A percentile compares a stretch with the other conserved stretches of the same genome.
Evolutionary conservation across 441 rosid species (phyloP).

Genomic region (Erodium texanum): DNA sequence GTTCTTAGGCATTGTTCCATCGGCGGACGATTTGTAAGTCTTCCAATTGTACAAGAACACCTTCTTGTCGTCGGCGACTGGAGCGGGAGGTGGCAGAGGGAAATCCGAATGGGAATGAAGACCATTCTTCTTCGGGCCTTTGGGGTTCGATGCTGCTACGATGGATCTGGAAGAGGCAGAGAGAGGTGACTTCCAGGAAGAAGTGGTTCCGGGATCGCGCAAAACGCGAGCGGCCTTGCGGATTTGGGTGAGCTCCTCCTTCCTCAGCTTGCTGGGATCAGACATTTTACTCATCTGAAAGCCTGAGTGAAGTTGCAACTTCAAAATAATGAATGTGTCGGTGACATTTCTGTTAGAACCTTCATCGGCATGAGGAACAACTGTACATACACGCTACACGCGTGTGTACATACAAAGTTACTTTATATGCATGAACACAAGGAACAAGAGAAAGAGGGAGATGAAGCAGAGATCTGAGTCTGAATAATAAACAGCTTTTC

Average conservation of each 20-base stretch:
- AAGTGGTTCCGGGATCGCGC: conserved; percentile 87
- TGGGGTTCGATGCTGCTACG: conserved; percentile 4
- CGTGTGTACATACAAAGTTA: no score
- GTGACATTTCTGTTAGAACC: background rate
- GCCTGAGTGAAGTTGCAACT: background rate
- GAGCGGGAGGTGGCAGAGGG: conserved; percentile 25
- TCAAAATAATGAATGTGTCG: background rate
- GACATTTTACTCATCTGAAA: conserved; percentile 26
- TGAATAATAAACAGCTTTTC: no score
- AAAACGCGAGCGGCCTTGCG: conserved; percentile 68
- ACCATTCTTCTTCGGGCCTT: background rate
- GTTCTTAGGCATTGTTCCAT: conserved; percentile 25
- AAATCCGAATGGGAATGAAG: conserved; percentile 21
- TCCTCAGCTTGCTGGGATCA: conserved; percentile 55
- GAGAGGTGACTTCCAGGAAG: conserved; percentile 82
- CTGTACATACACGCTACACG: no score
- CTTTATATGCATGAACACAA: no score
- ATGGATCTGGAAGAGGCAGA: conserved; percentile 59
- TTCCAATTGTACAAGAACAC: conserved; percentile 85
- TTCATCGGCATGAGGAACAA: background rate
- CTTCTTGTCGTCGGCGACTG: conserved; percentile 27
- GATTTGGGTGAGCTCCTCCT: conserved; percentile 89
- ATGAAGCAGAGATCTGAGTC: background rate
- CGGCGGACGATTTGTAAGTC: conserved; percentile 47
- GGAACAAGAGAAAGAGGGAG: background rate